These are phyloP conservation scores for Nymphaea colorata DNA, from an alignment of 164 flowering plant genomes.

Conservation along the genomic window DNA sequence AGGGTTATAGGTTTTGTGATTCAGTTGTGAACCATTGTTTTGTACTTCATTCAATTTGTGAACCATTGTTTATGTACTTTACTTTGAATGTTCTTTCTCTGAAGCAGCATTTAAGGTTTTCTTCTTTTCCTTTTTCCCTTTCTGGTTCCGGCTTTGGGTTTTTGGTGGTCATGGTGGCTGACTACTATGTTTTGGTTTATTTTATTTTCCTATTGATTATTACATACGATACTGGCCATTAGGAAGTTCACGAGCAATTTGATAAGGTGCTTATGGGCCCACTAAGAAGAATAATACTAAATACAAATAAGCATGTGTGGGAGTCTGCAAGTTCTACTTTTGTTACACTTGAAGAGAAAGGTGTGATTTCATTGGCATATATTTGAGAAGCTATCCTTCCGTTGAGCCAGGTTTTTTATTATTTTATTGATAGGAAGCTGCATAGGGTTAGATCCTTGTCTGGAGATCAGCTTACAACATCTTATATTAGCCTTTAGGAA, in stretches of 20 bases:
- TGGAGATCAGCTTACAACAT: constrained; percentile 81
- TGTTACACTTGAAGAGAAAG: constrained; percentile 98
- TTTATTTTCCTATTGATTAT: too few species aligned
- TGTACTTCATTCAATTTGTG: too few species aligned
- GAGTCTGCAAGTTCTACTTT: constrained; percentile 99
- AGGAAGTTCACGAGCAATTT: constrained; percentile 76
- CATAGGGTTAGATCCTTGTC: constrained; percentile 65
- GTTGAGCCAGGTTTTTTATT: constrained; percentile 2
- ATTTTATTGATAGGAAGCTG: constrained; percentile 67
- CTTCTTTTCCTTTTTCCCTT: too few species aligned
- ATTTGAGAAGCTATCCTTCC: constrained; percentile 4
- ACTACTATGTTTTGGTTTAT: too few species aligned
- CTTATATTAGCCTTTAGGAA: constrained; percentile 91
- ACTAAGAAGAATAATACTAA: constrained; percentile 67
- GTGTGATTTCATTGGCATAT: not conserved
- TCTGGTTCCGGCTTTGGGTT: too few species aligned
- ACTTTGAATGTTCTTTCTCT: too few species aligned
- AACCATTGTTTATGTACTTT: too few species aligned
- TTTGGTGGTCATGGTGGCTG: too few species aligned
- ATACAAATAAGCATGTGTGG: constrained; percentile 87
- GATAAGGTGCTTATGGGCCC: constrained; percentile 82
- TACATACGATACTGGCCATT: constrained; percentile 54
- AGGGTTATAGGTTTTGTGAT: too few species aligned
- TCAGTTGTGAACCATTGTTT: too few species aligned
- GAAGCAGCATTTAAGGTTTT: too few species aligned